Conservation (phyloP, 257 asterid genomes). For the Cruciata laevipes region DNA sequence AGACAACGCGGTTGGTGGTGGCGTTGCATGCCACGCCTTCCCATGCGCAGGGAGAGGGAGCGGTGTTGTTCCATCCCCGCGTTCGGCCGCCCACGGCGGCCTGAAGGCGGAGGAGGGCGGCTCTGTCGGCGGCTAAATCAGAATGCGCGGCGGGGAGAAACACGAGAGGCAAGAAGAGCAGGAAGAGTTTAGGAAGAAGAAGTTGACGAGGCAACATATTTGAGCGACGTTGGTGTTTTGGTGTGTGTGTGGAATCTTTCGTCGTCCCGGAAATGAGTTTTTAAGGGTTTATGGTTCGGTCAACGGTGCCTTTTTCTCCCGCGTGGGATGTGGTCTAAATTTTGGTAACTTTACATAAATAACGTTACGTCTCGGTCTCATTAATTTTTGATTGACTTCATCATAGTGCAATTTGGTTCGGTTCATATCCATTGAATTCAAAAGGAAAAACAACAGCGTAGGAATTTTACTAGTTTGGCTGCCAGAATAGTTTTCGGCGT, state of each 20-base stretch:
- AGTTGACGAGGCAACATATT: conserved; percentile 21
- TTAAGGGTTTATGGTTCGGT: neutral
- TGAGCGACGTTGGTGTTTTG: neutral
- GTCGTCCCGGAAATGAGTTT: neutral
- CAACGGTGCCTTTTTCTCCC: neutral
- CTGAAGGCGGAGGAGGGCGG: conserved; percentile 44
- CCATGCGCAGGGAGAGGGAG: conserved; percentile 45
- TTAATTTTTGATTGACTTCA: neutral
- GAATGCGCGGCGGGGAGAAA: conserved; percentile 24
- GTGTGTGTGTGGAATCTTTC: neutral
- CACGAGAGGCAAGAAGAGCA: conserved; percentile 3
- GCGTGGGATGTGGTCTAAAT: conserved; percentile 1
- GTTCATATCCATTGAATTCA: neutral
- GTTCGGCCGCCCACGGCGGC: conserved; percentile 42
- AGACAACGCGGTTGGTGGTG: conserved; percentile 28
- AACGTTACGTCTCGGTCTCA: neutral
- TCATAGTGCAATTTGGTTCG: neutral
- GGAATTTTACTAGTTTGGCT: neutral
- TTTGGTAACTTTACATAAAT: neutral
- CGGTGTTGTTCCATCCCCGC: conserved; percentile 35
- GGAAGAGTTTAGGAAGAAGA: conserved; percentile 2
- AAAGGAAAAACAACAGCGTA: too few species aligned
- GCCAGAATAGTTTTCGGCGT: neutral
- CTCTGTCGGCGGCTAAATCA: conserved; percentile 33
- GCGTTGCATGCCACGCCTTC: conserved; percentile 36